phyloP scores from a whole-genome alignment of 1,284 basidiomycete species.

The Malassezia yamatoensis region DNA sequence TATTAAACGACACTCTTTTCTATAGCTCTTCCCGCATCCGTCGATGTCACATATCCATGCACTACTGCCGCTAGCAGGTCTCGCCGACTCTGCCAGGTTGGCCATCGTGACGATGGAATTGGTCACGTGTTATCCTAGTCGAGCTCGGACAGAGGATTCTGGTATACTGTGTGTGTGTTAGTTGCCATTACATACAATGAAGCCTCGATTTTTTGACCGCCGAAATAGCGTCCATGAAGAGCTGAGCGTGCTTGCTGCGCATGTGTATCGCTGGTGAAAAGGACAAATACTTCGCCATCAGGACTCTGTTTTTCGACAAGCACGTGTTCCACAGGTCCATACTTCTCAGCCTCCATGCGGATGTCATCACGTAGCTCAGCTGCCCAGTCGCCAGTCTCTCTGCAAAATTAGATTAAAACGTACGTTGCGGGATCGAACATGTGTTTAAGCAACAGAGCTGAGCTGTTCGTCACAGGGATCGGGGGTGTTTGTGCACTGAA shows the following conservation, averaged over 20 bases:
- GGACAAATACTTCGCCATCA: conserved; percentile 84
- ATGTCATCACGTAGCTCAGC: conserved; percentile 90
- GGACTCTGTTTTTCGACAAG: conserved; percentile 81
- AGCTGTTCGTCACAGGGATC: conserved; percentile 61
- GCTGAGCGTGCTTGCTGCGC: conserved; percentile 76
- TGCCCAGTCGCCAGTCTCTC: conserved; percentile 94
- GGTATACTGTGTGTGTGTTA: conserved; percentile 5
- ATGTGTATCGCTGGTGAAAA: conserved; percentile 67
- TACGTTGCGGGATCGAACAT: conserved; percentile 89
- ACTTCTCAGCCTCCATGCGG: conserved; percentile 79
- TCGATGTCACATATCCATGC: conserved; percentile 5
- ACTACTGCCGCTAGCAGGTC: not conserved
- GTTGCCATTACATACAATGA: conserved; percentile 26
- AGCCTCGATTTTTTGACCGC: conserved; percentile 40
- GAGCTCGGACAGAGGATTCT: conserved; percentile 8
- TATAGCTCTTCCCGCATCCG: conserved; percentile 14
- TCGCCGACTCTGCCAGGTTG: not conserved
- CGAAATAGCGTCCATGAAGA: conserved; percentile 65
- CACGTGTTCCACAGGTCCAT: conserved; percentile 74
- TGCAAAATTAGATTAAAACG: conserved; percentile 5
- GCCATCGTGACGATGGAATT: not conserved
- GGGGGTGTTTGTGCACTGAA: conserved; percentile 50
- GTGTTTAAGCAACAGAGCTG: conserved; percentile 62
- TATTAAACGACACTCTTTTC: conserved; percentile 13
- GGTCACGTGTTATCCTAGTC: conserved; percentile 4